These are phyloP conservation scores for Reutealis trisperma DNA, from an alignment of 345 rosid genomes.

Conservation along the genomic window DNA sequence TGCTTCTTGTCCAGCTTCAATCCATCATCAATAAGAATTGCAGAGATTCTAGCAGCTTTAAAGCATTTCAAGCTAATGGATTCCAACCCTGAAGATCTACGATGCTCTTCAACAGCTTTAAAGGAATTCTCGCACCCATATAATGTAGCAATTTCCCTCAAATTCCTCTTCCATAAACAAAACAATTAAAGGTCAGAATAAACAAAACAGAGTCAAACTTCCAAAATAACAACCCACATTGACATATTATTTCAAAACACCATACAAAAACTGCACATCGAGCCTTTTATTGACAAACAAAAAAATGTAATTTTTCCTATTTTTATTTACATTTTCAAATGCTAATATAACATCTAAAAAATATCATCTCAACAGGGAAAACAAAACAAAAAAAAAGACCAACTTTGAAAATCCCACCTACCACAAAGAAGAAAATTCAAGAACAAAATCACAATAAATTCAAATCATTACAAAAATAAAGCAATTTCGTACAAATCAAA, in stretches of 20 bases:
- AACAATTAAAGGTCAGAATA: not conserved
- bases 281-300: not conserved
- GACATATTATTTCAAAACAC: not conserved
- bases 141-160: slow-evolving; percentile 71
- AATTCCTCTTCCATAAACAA: slow-evolving; percentile 57
- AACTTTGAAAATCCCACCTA: not conserved
- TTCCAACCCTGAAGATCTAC: slow-evolving; percentile 53
- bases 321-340: too few species aligned
- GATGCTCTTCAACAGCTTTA: slow-evolving; percentile 66
- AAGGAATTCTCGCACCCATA: slow-evolving; percentile 67
- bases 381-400: not conserved
- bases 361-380: too few species aligned
- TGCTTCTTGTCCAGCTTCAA: slow-evolving; percentile 71
- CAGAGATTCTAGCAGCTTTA: slow-evolving; percentile 71
- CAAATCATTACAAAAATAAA: not conserved
- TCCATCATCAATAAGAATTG: slow-evolving; percentile 87
- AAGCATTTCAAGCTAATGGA: slow-evolving; percentile 64
- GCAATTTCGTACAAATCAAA: not conserved
- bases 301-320: too few species aligned
- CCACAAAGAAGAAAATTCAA: not conserved
- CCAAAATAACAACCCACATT: not conserved
- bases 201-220: not conserved
- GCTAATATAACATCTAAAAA: too few species aligned
- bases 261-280: not conserved
- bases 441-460: not conserved